Base-by-base conservation (phyloP, 306 rosid genomes). In the Malus sylvestris region DNA sequence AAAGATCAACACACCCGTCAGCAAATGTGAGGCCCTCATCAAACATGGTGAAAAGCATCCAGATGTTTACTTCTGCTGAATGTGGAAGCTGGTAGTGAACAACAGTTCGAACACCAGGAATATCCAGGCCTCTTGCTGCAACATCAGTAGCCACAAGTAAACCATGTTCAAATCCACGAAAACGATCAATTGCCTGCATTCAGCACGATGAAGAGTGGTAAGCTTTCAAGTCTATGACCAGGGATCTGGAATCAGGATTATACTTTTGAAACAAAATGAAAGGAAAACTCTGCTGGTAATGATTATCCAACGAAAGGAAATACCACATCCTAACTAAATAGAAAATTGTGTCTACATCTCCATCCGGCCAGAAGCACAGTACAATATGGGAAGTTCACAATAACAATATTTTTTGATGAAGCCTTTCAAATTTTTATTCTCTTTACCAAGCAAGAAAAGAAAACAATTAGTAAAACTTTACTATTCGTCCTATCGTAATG, bases 11-110 rank as follows among this genome's bases (percentile, higher is more conserved):
- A 75, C 32, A 80, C 22, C 18, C 5, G 81, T 55, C 25, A 30
- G 59, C 33, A 35, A 61, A 52, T 57, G 70, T 6, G 32, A 72
- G 45, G 44, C 32, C 64, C 60, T 20, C 25, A 64, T 20, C 22
- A 67, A 67, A 69, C 55, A 81, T 33, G 78, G 64, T 70, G 23
- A 62, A 67, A 73, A 84, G 77, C 71, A 80, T 58, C 7, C 71
- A 53, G 16, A 76, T 68, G 65, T 76, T 69, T 71, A 91, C 99
- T 75, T 92, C 99, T 23, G 97, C 97, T 25, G 97, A 91, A 89
- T 95, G 99, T 64, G 99, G 99, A 81, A 95, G 97, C 85, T 95
- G 99, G 82, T 95, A 95, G 89, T 95, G 99, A 82, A 95, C 85
- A 90, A 95, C 93, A 70, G 97, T 91, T 82, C 88, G 85, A 86